A percentile compares a stretch with the other conserved stretches of the same genome.
These are phyloP conservation scores for Sclerospora graminicola DNA, from an alignment of 352 stramenopile species.

Conservation along the genomic window DNA sequence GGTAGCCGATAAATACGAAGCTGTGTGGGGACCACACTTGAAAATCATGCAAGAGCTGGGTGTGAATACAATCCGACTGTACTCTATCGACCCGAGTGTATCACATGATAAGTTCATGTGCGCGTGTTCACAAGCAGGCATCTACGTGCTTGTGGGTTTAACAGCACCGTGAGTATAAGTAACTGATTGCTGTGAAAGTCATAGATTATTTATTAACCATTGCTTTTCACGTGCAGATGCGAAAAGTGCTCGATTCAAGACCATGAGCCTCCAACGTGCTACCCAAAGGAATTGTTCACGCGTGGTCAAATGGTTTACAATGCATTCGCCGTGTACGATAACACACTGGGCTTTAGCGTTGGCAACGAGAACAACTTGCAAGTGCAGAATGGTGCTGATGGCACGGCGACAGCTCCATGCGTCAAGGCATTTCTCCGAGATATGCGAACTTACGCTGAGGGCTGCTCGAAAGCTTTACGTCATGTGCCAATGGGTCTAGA, in stretches of 20 bases:
- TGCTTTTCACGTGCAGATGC: slow-evolving; percentile 15
- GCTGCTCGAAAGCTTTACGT: slow-evolving; percentile 27
- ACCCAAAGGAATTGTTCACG: slow-evolving; percentile 40
- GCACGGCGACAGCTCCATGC: slow-evolving; percentile 29
- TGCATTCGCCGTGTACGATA: slow-evolving; percentile 66
- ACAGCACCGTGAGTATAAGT: too few relatives aligned
- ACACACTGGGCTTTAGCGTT: slow-evolving; percentile 51
- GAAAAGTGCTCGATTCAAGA: slow-evolving; percentile 45
- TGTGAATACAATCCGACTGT: slow-evolving; percentile 50
- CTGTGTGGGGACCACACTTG: slow-evolving; percentile 36
- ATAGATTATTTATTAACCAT: too few relatives aligned
- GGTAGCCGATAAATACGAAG: slow-evolving; percentile 37
- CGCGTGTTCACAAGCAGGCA: slow-evolving; percentile 11
- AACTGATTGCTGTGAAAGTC: slow-evolving; percentile 1
- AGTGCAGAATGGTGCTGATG: slow-evolving; percentile 6
- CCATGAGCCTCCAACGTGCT: slow-evolving; percentile 32
- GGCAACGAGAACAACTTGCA: slow-evolving; percentile 34
- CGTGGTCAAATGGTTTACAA: slow-evolving; percentile 61
- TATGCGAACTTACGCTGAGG: slow-evolving; percentile 23
- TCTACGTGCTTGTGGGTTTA: too few relatives aligned
- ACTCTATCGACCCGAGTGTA: slow-evolving; percentile 41
- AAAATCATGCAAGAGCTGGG: slow-evolving; percentile 32
- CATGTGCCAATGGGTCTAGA: slow-evolving; percentile 55
- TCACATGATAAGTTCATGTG: slow-evolving; percentile 70
- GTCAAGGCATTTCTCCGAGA: slow-evolving; percentile 44